Evolutionary conservation across 208 protist species (phyloP).

Genomic region (Leishmania gerbilli): DNA sequence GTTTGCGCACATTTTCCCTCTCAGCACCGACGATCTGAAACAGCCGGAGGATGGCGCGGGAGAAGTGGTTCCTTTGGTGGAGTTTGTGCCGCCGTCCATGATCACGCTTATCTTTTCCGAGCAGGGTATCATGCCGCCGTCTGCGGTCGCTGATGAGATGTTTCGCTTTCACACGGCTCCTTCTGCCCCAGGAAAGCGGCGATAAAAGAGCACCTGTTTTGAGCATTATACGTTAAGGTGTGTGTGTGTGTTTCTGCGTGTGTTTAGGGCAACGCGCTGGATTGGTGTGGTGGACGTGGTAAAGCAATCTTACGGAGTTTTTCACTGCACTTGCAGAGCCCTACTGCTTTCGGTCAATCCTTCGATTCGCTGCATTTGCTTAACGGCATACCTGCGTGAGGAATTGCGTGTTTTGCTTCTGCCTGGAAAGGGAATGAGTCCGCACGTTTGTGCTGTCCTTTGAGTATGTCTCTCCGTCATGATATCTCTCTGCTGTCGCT

Average conservation of each 20-base stretch:
- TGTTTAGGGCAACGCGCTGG: too few species aligned
- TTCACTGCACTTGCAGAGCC: not conserved
- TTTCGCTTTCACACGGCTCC: conserved; percentile 91
- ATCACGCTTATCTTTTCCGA: conserved; percentile 98
- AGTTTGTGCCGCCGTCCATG: conserved; percentile 90
- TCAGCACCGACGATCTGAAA: conserved; percentile 94
- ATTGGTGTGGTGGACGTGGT: not conserved
- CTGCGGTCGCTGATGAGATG: conserved; percentile 98
- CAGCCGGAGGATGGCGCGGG: conserved; percentile 53
- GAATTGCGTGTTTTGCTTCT: not conserved
- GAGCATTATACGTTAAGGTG: not conserved
- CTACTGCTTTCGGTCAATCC: not conserved
- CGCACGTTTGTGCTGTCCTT: not conserved
- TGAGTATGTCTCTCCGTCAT: not conserved
- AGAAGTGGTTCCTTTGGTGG: conserved; percentile 68
- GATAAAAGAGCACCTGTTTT: conserved; percentile 10
- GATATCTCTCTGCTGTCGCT: not conserved
- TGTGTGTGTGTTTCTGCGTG: not conserved
- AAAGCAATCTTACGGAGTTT: not conserved
- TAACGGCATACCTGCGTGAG: not conserved
- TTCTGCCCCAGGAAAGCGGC: conserved; percentile 61
- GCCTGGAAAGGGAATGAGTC: not conserved
- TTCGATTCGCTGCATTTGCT: not conserved
- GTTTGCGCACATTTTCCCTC: conserved; percentile 97
- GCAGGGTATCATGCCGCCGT: conserved; percentile 98